Conservation (phyloP, 2,329 filamentous ascomycete species). For the Neonectria ditissima region DNA sequence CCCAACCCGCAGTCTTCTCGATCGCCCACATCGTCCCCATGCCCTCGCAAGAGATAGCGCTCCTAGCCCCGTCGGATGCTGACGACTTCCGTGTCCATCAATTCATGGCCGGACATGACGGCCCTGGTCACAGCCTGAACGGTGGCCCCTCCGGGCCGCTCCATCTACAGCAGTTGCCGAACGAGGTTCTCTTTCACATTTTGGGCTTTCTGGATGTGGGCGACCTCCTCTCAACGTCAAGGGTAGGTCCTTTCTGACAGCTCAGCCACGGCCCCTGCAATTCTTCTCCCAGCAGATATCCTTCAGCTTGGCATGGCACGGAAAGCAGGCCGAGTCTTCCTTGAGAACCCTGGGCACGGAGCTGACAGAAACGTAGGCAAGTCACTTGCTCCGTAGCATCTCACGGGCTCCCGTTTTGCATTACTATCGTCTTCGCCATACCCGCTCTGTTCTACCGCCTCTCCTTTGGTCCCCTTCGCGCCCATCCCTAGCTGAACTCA, state of each 20-base stretch:
- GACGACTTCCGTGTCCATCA: slow-evolving; percentile 12
- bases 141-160: slow-evolving; percentile 17
- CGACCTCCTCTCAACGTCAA: slow-evolving; percentile 66
- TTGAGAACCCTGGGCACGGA: slow-evolving; percentile 16
- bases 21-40: slow-evolving; percentile 25
- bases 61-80: slow-evolving; percentile 18
- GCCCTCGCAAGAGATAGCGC: slow-evolving; percentile 24
- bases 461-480: slow-evolving; percentile 68
- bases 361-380: slow-evolving; percentile 60
- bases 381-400: slow-evolving; percentile 70
- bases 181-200: slow-evolving; percentile 68
- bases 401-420: slow-evolving; percentile 76
- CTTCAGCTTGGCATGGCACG: slow-evolving; percentile 3
- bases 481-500: slow-evolving; percentile 71
- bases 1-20: slow-evolving; percentile 43
- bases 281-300: background rate
- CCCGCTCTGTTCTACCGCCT: slow-evolving; percentile 65
- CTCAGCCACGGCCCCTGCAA: background rate
- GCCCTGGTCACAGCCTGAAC: slow-evolving; percentile 1
- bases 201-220: slow-evolving; percentile 67
- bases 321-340: background rate
- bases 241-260: slow-evolving; percentile 58
- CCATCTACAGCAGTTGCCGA: slow-evolving; percentile 60
- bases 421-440: slow-evolving; percentile 68
- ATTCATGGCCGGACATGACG: slow-evolving; percentile 1